phyloP scores from a whole-genome alignment of 176 grass and related monocot genomes.

The Areca catechu region DNA sequence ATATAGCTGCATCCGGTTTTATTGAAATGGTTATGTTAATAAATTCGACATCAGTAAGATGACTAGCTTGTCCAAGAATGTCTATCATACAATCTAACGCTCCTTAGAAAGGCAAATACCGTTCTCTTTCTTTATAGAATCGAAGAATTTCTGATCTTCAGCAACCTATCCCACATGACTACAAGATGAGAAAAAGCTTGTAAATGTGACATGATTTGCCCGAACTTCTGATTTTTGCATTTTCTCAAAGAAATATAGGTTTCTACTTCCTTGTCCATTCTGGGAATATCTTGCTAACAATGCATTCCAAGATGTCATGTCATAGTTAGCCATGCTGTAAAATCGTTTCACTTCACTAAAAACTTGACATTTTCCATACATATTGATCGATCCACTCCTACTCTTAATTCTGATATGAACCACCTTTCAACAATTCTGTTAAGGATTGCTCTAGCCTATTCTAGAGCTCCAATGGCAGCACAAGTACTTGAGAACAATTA shows the following conservation, averaged over 20 bases:
- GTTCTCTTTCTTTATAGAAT: conserved; percentile 5
- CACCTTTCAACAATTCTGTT: conserved; percentile 10
- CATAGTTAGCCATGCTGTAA: conserved; percentile 2
- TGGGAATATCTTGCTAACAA: conserved; percentile 23
- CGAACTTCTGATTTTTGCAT: conserved; percentile 17
- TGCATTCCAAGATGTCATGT: conserved; percentile 19
- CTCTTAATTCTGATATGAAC: conserved; percentile 18
- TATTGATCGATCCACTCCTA: conserved; percentile 13
- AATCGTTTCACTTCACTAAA: conserved; percentile 5
- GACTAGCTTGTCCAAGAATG: conserved; percentile 14
- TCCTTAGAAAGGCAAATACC: conserved; percentile 6
- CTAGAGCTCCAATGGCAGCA: conserved; percentile 9
- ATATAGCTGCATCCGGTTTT: conserved; percentile 9
- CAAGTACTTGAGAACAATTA: conserved; percentile 17
- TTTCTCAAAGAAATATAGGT: conserved; percentile 6
- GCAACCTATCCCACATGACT: conserved; percentile 8
- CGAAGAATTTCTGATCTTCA: conserved; percentile 8
- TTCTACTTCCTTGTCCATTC: conserved; percentile 16
- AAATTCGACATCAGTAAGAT: conserved; percentile 14
- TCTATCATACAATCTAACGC: conserved; percentile 20
- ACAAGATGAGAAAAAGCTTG: conserved; percentile 22
- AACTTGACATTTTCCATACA: conserved; percentile 19
- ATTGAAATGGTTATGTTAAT: conserved; percentile 10
- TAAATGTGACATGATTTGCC: conserved; percentile 13
- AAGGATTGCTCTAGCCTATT: conserved; percentile 20